A percentile compares a stretch with the other conserved stretches of the same genome.
These are phyloP conservation scores for Ustilaginoidea virens DNA, from an alignment of 2,329 filamentous ascomycete genomes.

Conservation along the genomic window DNA sequence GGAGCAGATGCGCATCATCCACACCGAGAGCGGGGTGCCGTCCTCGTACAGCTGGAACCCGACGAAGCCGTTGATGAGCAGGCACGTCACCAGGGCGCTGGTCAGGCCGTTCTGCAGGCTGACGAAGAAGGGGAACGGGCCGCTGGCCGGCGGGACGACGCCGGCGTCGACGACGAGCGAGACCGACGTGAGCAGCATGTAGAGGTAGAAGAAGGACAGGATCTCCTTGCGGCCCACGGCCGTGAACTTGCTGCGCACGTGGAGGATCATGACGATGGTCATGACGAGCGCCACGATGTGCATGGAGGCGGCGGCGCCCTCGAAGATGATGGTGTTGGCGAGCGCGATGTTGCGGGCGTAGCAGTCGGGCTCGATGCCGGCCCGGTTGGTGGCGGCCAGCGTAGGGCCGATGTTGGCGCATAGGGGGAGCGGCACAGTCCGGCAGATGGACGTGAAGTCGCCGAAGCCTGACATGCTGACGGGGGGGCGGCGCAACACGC, in stretches of 20 bases:
- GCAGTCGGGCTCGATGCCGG: constrained; percentile 77
- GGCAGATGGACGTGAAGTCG: constrained; percentile 77
- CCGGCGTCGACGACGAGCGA: constrained; percentile 88
- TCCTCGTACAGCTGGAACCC: constrained; percentile 98
- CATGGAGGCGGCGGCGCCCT: constrained; percentile 78
- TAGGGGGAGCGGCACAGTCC: constrained; percentile 68
- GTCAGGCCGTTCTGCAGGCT: constrained; percentile 72
- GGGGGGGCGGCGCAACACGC: constrained; percentile 2
- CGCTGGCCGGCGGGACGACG: constrained; percentile 70
- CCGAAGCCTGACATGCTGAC: constrained; percentile 65
- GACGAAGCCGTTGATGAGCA: constrained; percentile 95
- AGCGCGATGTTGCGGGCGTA: constrained; percentile 91
- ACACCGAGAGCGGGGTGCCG: constrained; percentile 82
- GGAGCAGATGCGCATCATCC: constrained; percentile 72
- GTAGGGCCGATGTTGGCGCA: constrained; percentile 73
- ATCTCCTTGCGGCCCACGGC: constrained; percentile 68
- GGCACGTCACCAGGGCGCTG: constrained; percentile 73
- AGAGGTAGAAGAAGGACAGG: constrained; percentile 92
- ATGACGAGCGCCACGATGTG: constrained; percentile 84
- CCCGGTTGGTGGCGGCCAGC: constrained; percentile 47
- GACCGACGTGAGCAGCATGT: constrained; percentile 75
- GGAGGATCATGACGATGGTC: constrained; percentile 94
- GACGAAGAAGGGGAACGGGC: constrained; percentile 79
- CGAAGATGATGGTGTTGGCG: constrained; percentile 97
- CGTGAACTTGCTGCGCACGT: constrained; percentile 94